Percentiles rank a stretch among this genome's conserved stretches.
phyloP scores from a whole-genome alignment of 148 eudicot species.

The Pouteria glomerata region DNA sequence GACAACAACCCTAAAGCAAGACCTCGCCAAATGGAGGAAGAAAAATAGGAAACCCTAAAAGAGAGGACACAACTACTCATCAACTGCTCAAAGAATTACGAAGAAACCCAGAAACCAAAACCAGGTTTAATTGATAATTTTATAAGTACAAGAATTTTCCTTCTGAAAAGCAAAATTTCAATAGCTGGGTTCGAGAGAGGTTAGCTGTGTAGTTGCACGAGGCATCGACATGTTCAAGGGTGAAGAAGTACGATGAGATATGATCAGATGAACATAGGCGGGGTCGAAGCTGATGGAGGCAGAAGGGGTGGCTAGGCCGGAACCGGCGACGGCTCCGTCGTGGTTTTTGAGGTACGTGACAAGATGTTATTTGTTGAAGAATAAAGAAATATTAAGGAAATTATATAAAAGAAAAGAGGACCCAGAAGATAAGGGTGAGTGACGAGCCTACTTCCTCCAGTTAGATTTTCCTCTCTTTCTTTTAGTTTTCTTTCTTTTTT shows the following conservation, averaged over 20 bases:
- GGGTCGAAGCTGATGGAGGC: neutral
- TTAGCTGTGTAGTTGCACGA: conserved; percentile 1
- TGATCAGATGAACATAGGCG: neutral
- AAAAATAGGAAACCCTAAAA: neutral
- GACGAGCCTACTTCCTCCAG: conserved; percentile 9
- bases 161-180: neutral
- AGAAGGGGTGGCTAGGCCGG: neutral
- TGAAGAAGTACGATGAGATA: neutral
- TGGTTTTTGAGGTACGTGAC: conserved; percentile 11
- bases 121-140: neutral
- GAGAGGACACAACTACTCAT: neutral
- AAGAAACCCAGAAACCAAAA: neutral
- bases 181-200: neutral
- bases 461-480: neutral
- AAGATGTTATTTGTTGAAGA: conserved; percentile 13
- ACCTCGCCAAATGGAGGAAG: neutral
- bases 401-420: neutral
- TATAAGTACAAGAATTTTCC: neutral
- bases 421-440: conserved; percentile 14
- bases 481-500: neutral
- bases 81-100: neutral
- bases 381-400: conserved; percentile 15
- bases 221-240: neutral
- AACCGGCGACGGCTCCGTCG: neutral
- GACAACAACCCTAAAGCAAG: neutral